Evolutionary conservation across 345 rosid genomes (phyloP), one percentile per base, ranked within the genome.

Genomic region (Eucalyptus cloeziana): DNA sequence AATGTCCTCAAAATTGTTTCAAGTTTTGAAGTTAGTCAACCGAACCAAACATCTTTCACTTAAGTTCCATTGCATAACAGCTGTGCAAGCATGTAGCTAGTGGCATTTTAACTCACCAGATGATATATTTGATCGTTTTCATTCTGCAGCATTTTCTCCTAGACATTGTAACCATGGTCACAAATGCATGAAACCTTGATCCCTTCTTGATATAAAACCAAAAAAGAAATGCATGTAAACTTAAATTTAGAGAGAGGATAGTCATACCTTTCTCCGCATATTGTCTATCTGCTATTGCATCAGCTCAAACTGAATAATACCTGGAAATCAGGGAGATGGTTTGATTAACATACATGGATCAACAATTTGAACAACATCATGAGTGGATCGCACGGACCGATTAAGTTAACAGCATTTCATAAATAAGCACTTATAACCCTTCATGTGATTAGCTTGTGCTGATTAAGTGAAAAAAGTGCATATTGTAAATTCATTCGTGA

Each of bases 111-210:
- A 86, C 92, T 87, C 21, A 92, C 92, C 91, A 86, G 87, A 22
- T 89, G 60, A 76, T 69, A 86, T 27, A 92, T 86, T 60, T 91
- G 92, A 27, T 92, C 91, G 80, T 92, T 91, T 51, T 91, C 94
- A 24, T 91, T 91, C 51, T 90, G 89, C 87, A 91, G 81, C 90
- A 89, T 87, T 87, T 88, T 91, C 90, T 45, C 91, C 92, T 92
- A 49, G 50, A 54, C 6, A 58, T n/a, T 33, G 49, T 69, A 69
- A 33, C 22, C 80, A 31, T 17, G 11, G 24, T 69, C 80, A 69
- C 80, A 69, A 69, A 1, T 49, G 50, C 5, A 52, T 27, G 50
- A 87, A 31, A 15, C 85, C n/a, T 71, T 50, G 54, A 49, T 13
- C 24, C 64, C 50, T 86, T 79, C 19, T 47, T 21, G 25, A 87